Base-by-base conservation (phyloP, 352 stramenopile species). In the Aphanomyces stellatus region DNA sequence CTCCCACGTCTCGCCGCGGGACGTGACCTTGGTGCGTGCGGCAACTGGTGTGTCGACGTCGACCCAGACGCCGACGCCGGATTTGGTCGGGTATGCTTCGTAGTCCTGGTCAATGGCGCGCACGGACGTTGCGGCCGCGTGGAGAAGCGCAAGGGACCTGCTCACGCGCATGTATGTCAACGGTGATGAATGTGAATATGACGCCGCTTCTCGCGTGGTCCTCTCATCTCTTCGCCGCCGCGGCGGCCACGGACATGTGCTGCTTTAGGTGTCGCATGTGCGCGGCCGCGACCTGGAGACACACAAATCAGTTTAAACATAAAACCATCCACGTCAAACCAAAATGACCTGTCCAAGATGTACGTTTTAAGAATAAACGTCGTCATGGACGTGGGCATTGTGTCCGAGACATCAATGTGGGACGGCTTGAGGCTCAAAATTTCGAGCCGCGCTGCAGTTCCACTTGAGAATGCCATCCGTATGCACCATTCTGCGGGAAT, bases 11-110 rank as follows among this genome's bases (percentile, higher is more conserved):
- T 80, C 76, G 24, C 77, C 77, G 4, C 79, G 78, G 0, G 81
- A 90, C 8, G 62, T 78, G 0, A 35, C 72, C 66, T 87, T 87
- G 2, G 35, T 68, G 11, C 77, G 72, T 10, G 8, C 53, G 3
- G 81, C 69, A 0, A 48, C n/a, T 0, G 79, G 78, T 13, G 82
- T 91, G 17, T 74, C 78, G 8, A 80, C 78, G 66, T 91, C 80
- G 11, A 89, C 72, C 82, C 82, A 89, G 35, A 59, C 57, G 41
- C 41, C 41, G 33, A 57, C 22, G 24, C 60, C 60, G 19, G 60
- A 67, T 30, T 53, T 55, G 42, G 43, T 35, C 15, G 60, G 60
- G n/a, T 67, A 57, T 13, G 15, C 30, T 5, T 28, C 49, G 30
- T 35, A 57, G 30, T 57, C 49, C 4, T n/a, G 19, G 49, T 57